Evolutionary conservation across 1,139 yeast genomes (phyloP), one percentile per base, ranked within the genome.

Genomic region (Pneumocystis wakefieldiae): DNA sequence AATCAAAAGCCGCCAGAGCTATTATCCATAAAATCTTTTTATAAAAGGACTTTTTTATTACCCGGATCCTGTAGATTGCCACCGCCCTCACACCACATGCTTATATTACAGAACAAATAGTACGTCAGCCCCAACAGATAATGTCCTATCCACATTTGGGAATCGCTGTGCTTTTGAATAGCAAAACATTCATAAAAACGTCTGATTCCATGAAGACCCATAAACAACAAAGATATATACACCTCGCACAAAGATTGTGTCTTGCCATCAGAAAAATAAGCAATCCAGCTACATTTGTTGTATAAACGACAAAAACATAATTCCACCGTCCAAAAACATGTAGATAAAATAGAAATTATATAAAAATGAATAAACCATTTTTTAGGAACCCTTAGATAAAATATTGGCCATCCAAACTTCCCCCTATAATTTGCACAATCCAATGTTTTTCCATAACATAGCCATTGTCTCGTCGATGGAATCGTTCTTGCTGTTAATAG

Each of bases 81-180:
- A 63, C 53, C 48, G 61, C 59, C 42, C 53, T 67, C 66, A 24
- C 59, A 57, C 58, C 60, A 59, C 19, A 76, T 64, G 63, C 74
- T 68, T 68, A 77, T 66, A 62, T 68, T 65, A 71, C 76, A 65
- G 73, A 62, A 67, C 74, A 80, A 63, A 70, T 91, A 91, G 71
- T 86, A 90, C 67, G 78, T 75, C 5, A 87, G 59, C 0, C 97
- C 97, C 17, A 82, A 87, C 1, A 85, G 59, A 70, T 88, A 91
- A 73, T 91, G 97, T 2, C 84, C 76, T 37, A 87, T 67, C 71
- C 90, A 88, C 77, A 91, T 90, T 0, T 94, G 79, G 0, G 71
- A 69, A 15, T 76, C 68, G 17, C 80, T 76, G 68, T 80, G 81
- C 39, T 76, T 79, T 62, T 82, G 78, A 32, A 87, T 75, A 57